Conservation (phyloP, 208 protist genomes). For the Spongospora subterranea region DNA sequence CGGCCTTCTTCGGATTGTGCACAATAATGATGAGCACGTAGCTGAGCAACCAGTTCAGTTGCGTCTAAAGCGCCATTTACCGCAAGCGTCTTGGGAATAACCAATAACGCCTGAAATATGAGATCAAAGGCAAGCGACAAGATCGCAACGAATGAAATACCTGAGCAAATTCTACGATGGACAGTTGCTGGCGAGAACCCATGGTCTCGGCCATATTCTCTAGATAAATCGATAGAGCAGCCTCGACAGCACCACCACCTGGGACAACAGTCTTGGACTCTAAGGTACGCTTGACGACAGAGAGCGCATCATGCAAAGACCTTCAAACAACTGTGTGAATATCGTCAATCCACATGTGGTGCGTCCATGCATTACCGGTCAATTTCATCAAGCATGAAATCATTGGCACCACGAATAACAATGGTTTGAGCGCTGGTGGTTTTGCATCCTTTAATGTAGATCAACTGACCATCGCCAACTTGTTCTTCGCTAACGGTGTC, state of each 20-base stretch:
- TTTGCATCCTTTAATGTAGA: slow-evolving; percentile 71
- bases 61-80: slow-evolving; percentile 95
- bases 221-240: slow-evolving; percentile 96
- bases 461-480: slow-evolving; percentile 85
- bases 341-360: background rate
- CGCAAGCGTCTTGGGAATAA: slow-evolving; percentile 98
- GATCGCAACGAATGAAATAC: slow-evolving; percentile 31
- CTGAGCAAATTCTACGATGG: slow-evolving; percentile 97
- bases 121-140: background rate
- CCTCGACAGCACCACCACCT: slow-evolving; percentile 97
- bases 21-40: slow-evolving; percentile 92
- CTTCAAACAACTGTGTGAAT: slow-evolving; percentile 62
- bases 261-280: slow-evolving; percentile 95
- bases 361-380: slow-evolving; percentile 53
- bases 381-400: slow-evolving; percentile 79
- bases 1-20: slow-evolving; percentile 79
- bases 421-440: slow-evolving; percentile 86
- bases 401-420: slow-evolving; percentile 97
- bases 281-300: slow-evolving; percentile 96
- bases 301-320: slow-evolving; percentile 97
- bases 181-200: slow-evolving; percentile 95
- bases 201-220: slow-evolving; percentile 95
- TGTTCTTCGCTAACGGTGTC: slow-evolving; percentile 87
- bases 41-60: slow-evolving; percentile 95
- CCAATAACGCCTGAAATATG: slow-evolving; percentile 82